Conservation (phyloP, 192 early-diverging fungal genomes). For the Coemansia sp. region DNA sequence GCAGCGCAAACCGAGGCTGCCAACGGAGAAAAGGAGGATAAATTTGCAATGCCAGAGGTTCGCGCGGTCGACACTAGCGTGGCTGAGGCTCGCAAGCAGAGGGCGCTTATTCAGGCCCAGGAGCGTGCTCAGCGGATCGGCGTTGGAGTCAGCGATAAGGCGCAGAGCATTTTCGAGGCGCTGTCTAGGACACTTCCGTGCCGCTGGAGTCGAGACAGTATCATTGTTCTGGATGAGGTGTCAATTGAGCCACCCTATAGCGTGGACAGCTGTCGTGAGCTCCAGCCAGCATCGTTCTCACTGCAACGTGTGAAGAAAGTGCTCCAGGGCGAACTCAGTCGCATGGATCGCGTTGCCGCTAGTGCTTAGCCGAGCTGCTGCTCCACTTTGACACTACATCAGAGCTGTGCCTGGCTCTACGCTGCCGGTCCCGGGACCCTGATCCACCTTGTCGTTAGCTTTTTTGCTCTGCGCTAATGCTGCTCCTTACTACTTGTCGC, state of each 20-base stretch:
- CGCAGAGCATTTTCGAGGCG: constrained; percentile 80
- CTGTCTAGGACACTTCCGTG: constrained; percentile 81
- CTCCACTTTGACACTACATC: background rate
- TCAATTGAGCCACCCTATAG: constrained; percentile 75
- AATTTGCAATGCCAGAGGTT: constrained; percentile 15
- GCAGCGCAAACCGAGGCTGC: background rate
- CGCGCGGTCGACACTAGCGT: constrained; percentile 8
- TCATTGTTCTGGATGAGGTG: constrained; percentile 83
- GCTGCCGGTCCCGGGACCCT: background rate
- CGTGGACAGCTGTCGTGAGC: constrained; percentile 63
- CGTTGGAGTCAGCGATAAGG: constrained; percentile 76
- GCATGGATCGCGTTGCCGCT: constrained; percentile 22
- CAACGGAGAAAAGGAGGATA: background rate
- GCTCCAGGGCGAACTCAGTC: constrained; percentile 49
- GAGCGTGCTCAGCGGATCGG: constrained; percentile 61
- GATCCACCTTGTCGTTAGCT: background rate
- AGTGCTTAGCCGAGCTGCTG: background rate
- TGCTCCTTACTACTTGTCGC: background rate
- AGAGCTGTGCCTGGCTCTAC: background rate
- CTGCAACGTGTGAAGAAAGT: constrained; percentile 79
- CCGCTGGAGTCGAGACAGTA: constrained; percentile 72
- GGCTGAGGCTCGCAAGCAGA: constrained; percentile 46
- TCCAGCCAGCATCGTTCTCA: constrained; percentile 58
- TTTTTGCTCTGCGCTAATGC: background rate
- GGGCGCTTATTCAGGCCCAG: constrained; percentile 32